phyloP scores from a whole-genome alignment of 176 grass and related monocot genomes.

The Carex kokanica region DNA sequence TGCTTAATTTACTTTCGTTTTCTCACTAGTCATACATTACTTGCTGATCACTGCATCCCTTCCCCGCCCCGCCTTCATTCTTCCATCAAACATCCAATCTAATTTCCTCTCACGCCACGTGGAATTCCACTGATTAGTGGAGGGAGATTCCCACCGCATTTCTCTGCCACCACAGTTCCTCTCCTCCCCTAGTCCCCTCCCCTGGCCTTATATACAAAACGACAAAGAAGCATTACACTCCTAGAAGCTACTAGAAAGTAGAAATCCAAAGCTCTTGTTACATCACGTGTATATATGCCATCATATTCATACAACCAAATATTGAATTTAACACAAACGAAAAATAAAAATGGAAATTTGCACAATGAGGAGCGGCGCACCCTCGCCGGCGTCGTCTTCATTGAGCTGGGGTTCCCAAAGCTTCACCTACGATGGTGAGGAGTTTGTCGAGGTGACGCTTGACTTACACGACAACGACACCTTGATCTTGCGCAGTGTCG shows the following conservation, averaged over 20 bases:
- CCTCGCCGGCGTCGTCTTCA: background rate
- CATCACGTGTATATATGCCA: background rate
- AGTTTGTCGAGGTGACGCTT: constrained; percentile 86
- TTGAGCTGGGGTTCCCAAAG: constrained; percentile 31
- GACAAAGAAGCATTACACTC: constrained; percentile 10
- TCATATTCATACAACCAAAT: background rate
- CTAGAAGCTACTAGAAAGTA: background rate
- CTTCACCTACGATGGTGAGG: constrained; percentile 61
- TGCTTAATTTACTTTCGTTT: background rate
- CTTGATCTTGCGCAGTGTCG: constrained; percentile 74
- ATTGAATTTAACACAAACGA: background rate
- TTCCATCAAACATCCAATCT: background rate
- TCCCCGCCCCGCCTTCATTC: background rate
- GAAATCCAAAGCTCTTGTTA: background rate
- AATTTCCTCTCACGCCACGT: background rate
- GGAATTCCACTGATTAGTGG: constrained; percentile 7
- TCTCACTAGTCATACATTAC: background rate
- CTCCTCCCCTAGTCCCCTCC: background rate
- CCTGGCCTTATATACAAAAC: background rate
- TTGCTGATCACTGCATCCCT: background rate
- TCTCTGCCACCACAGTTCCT: background rate
- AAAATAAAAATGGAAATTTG: background rate
- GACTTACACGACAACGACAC: constrained; percentile 82
- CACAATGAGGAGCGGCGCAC: constrained; percentile 11
- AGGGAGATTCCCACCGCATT: constrained; percentile 8